A percentile compares a stretch with the other conserved stretches of the same genome.
phyloP scores from a whole-genome alignment of 1,284 basidiomycete genomes.

The Chondrostereum purpureum region DNA sequence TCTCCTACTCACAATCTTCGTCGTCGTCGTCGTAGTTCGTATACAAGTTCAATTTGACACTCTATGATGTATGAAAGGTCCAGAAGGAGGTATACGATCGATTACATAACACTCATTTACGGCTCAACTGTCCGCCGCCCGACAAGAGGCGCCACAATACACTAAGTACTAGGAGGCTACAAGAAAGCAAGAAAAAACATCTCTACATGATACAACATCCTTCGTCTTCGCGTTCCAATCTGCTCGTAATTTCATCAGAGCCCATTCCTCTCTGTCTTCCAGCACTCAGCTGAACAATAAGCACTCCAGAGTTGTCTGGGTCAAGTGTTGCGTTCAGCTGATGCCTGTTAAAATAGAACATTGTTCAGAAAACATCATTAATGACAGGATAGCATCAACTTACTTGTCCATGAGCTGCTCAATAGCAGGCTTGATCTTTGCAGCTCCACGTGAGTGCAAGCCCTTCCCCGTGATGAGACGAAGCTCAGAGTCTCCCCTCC shows the following conservation, averaged over 20 bases:
- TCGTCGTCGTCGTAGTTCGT: no score
- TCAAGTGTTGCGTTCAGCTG: constrained; percentile 75
- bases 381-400: constrained; percentile 7
- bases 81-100: no score
- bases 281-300: constrained; percentile 69
- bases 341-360: constrained; percentile 47
- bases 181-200: no score
- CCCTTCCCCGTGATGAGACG: constrained; percentile 88
- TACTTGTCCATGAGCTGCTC: constrained; percentile 82
- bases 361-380: neutral
- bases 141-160: no score
- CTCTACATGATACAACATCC: constrained; percentile 69
- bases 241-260: constrained; percentile 52
- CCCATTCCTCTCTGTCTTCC: constrained; percentile 39
- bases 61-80: no score
- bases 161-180: no score
- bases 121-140: no score
- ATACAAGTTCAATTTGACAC: no score
- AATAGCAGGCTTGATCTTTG: constrained; percentile 92
- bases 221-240: constrained; percentile 48
- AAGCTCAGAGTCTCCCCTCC: constrained; percentile 62
- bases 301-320: constrained; percentile 78
- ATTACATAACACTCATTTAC: no score
- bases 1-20: no score
- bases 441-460: constrained; percentile 74